Conservation (phyloP, 148 eudicot genomes). For the Chenopodium berlandieri region DNA sequence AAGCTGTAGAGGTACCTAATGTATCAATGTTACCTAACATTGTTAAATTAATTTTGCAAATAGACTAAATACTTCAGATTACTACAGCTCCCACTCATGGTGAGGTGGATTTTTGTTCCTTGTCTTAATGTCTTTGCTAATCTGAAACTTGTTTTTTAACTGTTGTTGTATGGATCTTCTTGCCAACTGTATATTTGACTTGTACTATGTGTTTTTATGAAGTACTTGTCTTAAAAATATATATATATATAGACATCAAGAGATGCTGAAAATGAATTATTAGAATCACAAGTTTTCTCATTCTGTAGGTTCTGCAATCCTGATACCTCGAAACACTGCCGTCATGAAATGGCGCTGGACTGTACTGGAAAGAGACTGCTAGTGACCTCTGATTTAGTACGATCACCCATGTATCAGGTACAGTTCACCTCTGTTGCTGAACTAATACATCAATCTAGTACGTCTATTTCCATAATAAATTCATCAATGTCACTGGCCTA, state of each 20-base stretch:
- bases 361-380: slow-evolving; percentile 74
- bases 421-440: not conserved
- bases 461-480: not conserved
- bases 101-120: not conserved
- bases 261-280: not conserved
- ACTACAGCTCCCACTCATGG: not conserved
- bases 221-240: not conserved
- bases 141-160: not conserved
- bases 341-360: slow-evolving; percentile 87
- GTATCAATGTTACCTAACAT: too few relatives aligned
- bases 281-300: slow-evolving; percentile 1
- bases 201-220: not conserved
- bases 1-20: too few relatives aligned
- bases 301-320: slow-evolving; percentile 50
- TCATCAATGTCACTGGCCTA: slow-evolving; percentile 4
- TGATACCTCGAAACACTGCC: slow-evolving; percentile 33
- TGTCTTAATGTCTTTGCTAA: not conserved
- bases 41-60: too few relatives aligned
- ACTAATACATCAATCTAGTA: not conserved
- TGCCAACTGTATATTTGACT: not conserved
- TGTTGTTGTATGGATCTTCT: not conserved
- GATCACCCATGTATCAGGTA: slow-evolving; percentile 94
- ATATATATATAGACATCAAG: not conserved
- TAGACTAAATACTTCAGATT: not conserved
- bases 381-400: slow-evolving; percentile 77